Base-by-base conservation (phyloP, 1,284 basidiomycete genomes). In the Trametes sp. region DNA sequence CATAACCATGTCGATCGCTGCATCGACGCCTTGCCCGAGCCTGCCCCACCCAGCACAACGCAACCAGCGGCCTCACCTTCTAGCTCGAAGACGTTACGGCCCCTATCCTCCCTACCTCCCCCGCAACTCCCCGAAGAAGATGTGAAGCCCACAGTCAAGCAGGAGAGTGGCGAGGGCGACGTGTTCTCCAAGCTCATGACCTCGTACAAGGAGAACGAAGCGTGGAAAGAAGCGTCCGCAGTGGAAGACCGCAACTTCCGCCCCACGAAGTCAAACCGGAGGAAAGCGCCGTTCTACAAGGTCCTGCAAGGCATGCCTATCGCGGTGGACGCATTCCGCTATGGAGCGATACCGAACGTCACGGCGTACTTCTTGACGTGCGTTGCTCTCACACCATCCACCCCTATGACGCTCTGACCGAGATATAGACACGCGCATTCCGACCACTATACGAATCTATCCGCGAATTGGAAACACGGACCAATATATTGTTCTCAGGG, bases 251-350 rank as follows among this genome's bases (percentile, higher is more conserved):
- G 80, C 26, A 79, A 75, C 59, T 81, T 81, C 67, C 79, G 79
- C 23, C 74, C 80, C 2, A 81, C 76, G 13, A 85, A 84, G 65
- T 76, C 75, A 14, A 83, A 83, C 29, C 82, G 90, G 42, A 80
- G 93, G 55, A 89, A 88, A 60, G 94, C 95, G 1, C 96, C 96
- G 0, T 98, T 98, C 74, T 98, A 96, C 78, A 98, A 98, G 79
- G 86, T 96, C n/a, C 78, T 99, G 66, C 93, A 95, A 67, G 97
- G 98, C 2, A 98, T 98, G 96, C 95, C 96, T 1, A 93, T 98
- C 49, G 92, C 95, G 7, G 96, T 98, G 0, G 97, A 98, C 72
- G 96, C 95, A 0, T 98, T 98, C 76, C 87, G 92, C 51, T 98
- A 97, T 74, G 96, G 96, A 2, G 81, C 83, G n/a, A 95, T 98